Evolutionary conservation across 371 early-diverging fungal genomes (phyloP), one percentile per base, ranked within the genome.

Genomic region (Lichtheimia hyalospora): DNA sequence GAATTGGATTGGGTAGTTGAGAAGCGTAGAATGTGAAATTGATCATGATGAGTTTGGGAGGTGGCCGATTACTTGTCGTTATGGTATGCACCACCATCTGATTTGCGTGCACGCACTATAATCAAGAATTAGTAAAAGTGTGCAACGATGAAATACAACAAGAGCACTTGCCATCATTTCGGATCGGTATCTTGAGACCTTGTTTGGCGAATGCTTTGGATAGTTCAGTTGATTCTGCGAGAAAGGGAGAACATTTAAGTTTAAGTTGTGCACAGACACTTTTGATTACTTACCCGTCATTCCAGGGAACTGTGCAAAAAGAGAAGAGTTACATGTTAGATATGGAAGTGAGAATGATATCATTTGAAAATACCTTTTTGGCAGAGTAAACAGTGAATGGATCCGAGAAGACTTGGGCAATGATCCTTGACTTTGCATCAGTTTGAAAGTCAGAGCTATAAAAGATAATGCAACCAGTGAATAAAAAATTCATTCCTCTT

Each of bases 181-280:
- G 84, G 66, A 96, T 93, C 2, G 94, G 91, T 60, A 96, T 94
- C 66, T 94, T 95, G 51, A 96, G 74, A 0, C 96, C 96, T 64
- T 96, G 96, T 52, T 91, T 90, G 2, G 96, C 95, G 79, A 96
- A 91, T 8, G 87, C 83, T 62, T 92, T 89, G 14, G 95, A 93
- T 24, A 96, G 66, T 40, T 88, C 88, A 6, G 96, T 95, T 3
- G 95, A 93, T 82, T 95, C 96, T 91, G 69, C 1, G 34, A 8
- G 10, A 34, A 8, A 34, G 34, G 34, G 25, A 21, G 7, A 16
- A n/a, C 28, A 20, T 24, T 16, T 23, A 34, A 34, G 34, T 53
- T 24, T 25, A 54, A 39, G 24, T 42, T 46, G 46, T 46, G 46
- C 18, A 46, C 10, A 46, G 12, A 46, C 34, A 8, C 8, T 16